Base-by-base conservation (phyloP, 106 monocot species). In the Cymbidium sinense region DNA sequence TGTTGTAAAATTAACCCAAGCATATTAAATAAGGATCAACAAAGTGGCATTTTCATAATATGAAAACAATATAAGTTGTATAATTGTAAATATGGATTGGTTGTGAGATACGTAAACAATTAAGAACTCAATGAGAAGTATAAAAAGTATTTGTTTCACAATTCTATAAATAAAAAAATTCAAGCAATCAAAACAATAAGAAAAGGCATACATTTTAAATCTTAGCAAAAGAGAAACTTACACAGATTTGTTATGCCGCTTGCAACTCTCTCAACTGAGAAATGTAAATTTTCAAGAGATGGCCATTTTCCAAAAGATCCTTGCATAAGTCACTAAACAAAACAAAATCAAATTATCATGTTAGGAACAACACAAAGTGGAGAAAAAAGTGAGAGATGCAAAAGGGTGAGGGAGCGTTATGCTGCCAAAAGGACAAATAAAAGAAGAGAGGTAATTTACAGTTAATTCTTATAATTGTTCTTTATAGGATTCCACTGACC, bases 201-300 rank as follows among this genome's bases (percentile, higher is more conserved):
- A 44, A 71, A 35, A 71, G 1, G 8, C 4, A n/a, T 36, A 71
- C 8, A 20, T 74, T 74, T 44, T 5, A 27, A 34, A 44, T 74
- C n/a, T 74, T 44, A 27, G 28, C 27, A 74, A 44, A 65, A 82
- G 34, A 3, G 67, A 18, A 83, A 95, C 99, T 87, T 77, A 99
- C 99, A 87, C n/a, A 90, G 92, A 86, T 99, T 99, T 18, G 95
- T 99, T 64, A 99, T 99, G 77, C 98, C 98, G 64, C 98, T 92
- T 43, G 98, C 88, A 78, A 99, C 90, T 19, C 74, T 94, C 76
- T 94, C 86, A 19, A 95, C 73, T 4, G 86, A 85, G 81, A 99
- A 90, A 44, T 82, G 37, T 34, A 92, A 90, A 77, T 70, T 74
- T 34, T 94, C 87, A 29, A 99, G 81, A 67, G 52, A 72, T 21